Evolutionary conservation across 2,329 filamentous ascomycete genomes (phyloP), one percentile per base, ranked within the genome.

Genomic region (Cladosporium phlei): DNA sequence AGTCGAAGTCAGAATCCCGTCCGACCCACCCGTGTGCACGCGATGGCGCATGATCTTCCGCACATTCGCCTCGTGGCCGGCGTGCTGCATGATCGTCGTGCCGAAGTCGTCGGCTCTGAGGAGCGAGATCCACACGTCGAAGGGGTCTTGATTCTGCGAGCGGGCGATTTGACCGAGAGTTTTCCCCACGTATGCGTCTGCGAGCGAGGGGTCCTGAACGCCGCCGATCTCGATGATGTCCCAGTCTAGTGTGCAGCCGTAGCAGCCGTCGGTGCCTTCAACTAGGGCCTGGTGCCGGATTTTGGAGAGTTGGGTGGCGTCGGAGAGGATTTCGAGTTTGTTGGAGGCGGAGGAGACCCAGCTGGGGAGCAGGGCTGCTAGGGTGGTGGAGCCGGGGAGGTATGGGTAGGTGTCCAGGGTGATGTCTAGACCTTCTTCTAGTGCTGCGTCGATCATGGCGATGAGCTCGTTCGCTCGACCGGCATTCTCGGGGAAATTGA

Each of bases 341-440:
- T 61, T 53, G 24, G 55, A 39, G 2, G 54, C 51, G 20, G 52
- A 51, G 3, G 51, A 46, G 6, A 49, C 56, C 58, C 58, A 61
- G 35, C 48, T 56, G 8, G 57, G 58, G 4, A 61, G 45, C 1
- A 55, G 50, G 7, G 52, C 47, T 3, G 54, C 54, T 20, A 61
- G 32, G 6, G 58, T 61, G 7, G 58, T 61, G 6, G 51, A 55
- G 3, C 58, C 57, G 11, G 58, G 57, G 8, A 59, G 47, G 32
- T 61, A 61, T 7, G 58, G 58, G 35, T 61, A 59, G 4, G 58
- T 61, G 38, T 61, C 57, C 10, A 61, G 22, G 8, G 49, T 53
- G 27, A 61, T 57, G 8, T 59, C 49, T 2, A 56, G 27, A 3
- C 58, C 58, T n/a, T 56, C 52, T 5, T 35, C 47, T 6, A 57